Evolutionary conservation across 495 filamentous ascomycete species (phyloP).

Genomic region (Penicillium ucsense): DNA sequence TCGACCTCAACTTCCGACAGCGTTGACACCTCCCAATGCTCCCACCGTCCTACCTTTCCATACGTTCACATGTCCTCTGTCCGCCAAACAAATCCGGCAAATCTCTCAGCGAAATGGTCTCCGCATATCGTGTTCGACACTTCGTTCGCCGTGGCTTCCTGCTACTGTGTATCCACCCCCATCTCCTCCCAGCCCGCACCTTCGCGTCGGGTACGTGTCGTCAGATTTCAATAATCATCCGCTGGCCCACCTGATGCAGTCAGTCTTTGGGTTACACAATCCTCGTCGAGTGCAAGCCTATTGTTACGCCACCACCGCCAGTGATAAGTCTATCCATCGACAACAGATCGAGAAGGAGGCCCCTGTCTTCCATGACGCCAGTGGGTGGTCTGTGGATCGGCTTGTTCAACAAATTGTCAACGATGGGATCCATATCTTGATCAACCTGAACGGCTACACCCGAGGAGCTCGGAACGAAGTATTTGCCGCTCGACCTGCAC

Average conservation of each 20-base stretch:
- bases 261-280: slow-evolving; percentile 90
- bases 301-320: slow-evolving; percentile 94
- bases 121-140: slow-evolving; percentile 81
- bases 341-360: slow-evolving; percentile 92
- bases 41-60: slow-evolving; percentile 98
- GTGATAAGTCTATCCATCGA: slow-evolving; percentile 84
- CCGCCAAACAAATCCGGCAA: slow-evolving; percentile 84
- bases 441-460: slow-evolving; percentile 97
- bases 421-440: slow-evolving; percentile 93
- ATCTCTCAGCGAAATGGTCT: slow-evolving; percentile 95
- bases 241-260: slow-evolving; percentile 95
- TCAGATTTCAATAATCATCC: slow-evolving; percentile 99
- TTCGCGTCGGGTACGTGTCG: slow-evolving; percentile 92
- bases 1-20: slow-evolving; percentile 65
- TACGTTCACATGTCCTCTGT: slow-evolving; percentile 91
- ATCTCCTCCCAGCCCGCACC: slow-evolving; percentile 65
- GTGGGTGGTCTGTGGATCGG: slow-evolving; percentile 73
- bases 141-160: slow-evolving; percentile 81
- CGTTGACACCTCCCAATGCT: slow-evolving; percentile 73
- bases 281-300: slow-evolving; percentile 64
- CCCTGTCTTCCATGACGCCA: slow-evolving; percentile 85
- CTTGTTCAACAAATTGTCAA: slow-evolving; percentile 82
- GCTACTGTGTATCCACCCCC: slow-evolving; percentile 73
- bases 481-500: slow-evolving; percentile 88
- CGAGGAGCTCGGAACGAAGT: slow-evolving; percentile 95